Percentiles rank a stretch among this genome's conserved stretches.
These are phyloP conservation scores for Boletales sp. DNA, from an alignment of 768 basidiomycete species.

Conservation along the genomic window DNA sequence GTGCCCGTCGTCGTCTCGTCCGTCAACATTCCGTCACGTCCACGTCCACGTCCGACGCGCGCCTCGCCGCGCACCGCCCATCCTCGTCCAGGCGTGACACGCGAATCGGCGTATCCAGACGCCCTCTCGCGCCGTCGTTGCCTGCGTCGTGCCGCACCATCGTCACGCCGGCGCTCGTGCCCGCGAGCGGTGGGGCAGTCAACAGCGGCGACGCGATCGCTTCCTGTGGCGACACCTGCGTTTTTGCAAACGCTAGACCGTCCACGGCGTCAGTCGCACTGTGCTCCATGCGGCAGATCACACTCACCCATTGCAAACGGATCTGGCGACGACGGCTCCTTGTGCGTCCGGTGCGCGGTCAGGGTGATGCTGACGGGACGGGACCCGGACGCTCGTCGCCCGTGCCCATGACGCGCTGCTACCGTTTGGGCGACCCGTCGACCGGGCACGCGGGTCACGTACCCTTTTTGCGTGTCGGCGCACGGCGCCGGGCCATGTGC, in stretches of 20 bases:
- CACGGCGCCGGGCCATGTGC: not conserved
- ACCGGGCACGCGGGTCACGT: not conserved
- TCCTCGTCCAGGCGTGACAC: no score
- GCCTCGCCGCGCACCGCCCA: no score
- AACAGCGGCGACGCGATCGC: conserved; percentile 1
- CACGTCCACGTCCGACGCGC: conserved; percentile 1
- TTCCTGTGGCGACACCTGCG: not conserved
- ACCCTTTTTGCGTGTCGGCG: conserved; percentile 15
- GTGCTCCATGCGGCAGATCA: no score
- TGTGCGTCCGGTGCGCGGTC: not conserved
- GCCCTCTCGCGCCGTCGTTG: no score
- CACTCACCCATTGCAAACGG: conserved; percentile 22
- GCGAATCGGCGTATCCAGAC: no score
- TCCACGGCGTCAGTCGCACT: no score
- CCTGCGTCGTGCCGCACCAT: no score
- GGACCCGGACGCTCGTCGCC: conserved; percentile 10
- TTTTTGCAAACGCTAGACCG: conserved; percentile 20
- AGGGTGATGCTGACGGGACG: conserved; percentile 7
- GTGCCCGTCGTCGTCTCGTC: conserved; percentile 16
- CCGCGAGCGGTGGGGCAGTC: not conserved
- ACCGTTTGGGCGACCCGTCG: no score
- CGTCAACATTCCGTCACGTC: conserved; percentile 11
- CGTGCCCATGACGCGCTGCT: conserved; percentile 5
- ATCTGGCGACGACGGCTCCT: conserved; percentile 6
- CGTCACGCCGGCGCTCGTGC: no score